phyloP scores from a whole-genome alignment of 805 yeast genomes.

The Starmerella vitae region DNA sequence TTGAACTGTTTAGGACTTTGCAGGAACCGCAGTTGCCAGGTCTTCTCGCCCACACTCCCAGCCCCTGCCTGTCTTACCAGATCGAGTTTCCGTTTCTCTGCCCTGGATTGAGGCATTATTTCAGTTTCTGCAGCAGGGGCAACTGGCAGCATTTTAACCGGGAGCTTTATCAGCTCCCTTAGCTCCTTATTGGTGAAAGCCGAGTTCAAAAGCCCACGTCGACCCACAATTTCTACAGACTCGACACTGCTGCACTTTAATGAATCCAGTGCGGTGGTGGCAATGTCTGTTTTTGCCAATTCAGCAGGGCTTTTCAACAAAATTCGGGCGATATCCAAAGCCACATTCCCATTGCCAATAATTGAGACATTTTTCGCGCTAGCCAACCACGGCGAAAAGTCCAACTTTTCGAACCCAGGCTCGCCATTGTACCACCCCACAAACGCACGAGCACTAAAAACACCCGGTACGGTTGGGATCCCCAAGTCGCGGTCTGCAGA shows the following conservation, averaged over 20 bases:
- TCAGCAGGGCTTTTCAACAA: slow-evolving; percentile 45
- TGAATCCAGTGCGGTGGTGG: slow-evolving; percentile 42
- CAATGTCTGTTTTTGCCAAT: slow-evolving; percentile 63
- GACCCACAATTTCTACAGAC: slow-evolving; percentile 59
- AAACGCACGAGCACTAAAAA: slow-evolving; percentile 67
- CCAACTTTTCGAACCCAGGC: slow-evolving; percentile 41
- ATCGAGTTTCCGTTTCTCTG: slow-evolving; percentile 18
- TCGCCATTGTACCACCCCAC: slow-evolving; percentile 96
- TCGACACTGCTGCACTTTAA: slow-evolving; percentile 43
- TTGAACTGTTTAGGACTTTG: slow-evolving; percentile 47
- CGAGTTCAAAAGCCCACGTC: slow-evolving; percentile 73
- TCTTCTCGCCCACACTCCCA: slow-evolving; percentile 18
- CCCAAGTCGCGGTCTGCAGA: slow-evolving; percentile 39
- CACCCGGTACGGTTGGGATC: slow-evolving; percentile 42
- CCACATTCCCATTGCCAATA: slow-evolving; percentile 96
- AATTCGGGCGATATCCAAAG: slow-evolving; percentile 77
- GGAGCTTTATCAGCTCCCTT: slow-evolving; percentile 50
- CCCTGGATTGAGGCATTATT: slow-evolving; percentile 4
- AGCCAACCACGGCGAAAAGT: slow-evolving; percentile 40
- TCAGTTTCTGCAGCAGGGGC: slow-evolving; percentile 8
- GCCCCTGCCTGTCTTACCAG: slow-evolving; percentile 9
- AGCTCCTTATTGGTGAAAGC: slow-evolving; percentile 89
- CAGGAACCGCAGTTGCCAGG: slow-evolving; percentile 61
- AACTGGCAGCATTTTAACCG: slow-evolving; percentile 13
- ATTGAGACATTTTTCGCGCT: slow-evolving; percentile 54